These are phyloP conservation scores for Biscutella laevigata DNA, from an alignment of 441 rosid genomes.

Conservation along the genomic window DNA sequence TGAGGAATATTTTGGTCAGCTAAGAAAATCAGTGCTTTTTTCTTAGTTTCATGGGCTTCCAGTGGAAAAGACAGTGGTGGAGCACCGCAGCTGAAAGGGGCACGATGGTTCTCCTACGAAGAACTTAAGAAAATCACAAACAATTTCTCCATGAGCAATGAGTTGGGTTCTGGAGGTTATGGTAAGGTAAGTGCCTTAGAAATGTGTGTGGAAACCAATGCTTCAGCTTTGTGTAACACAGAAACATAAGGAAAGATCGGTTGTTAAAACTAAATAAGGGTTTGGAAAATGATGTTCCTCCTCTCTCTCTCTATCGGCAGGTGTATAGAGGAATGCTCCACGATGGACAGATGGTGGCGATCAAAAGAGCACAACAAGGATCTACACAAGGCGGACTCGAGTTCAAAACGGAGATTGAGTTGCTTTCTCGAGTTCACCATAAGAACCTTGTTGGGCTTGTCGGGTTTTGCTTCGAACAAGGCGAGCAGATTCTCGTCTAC, in stretches of 20 bases:
- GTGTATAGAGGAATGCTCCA: slow-evolving; percentile 80
- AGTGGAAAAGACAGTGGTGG: slow-evolving; percentile 85
- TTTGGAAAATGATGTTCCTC: background rate
- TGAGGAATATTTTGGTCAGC: too few species aligned
- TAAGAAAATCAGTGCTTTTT: too few species aligned
- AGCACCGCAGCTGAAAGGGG: slow-evolving; percentile 90
- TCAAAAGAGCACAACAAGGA: slow-evolving; percentile 89
- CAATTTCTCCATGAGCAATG: slow-evolving; percentile 61
- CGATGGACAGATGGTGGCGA: slow-evolving; percentile 74
- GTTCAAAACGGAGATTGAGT: slow-evolving; percentile 94
- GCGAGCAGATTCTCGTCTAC: slow-evolving; percentile 90
- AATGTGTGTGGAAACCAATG: too few species aligned
- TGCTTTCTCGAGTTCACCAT: slow-evolving; percentile 96
- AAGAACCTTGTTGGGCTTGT: slow-evolving; percentile 86
- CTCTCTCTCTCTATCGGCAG: slow-evolving; percentile 25
- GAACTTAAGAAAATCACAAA: slow-evolving; percentile 77
- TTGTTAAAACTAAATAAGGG: background rate
- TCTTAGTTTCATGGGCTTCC: slow-evolving; percentile 86
- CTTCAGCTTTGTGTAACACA: too few species aligned
- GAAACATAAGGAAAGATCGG: background rate
- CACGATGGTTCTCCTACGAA: slow-evolving; percentile 86
- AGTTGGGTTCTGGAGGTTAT: slow-evolving; percentile 91
- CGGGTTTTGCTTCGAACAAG: slow-evolving; percentile 91
- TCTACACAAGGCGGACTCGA: slow-evolving; percentile 92
- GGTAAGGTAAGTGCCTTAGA: too few species aligned